phyloP scores from a whole-genome alignment of 495 filamentous ascomycete genomes.

The Immersiella caudata region DNA sequence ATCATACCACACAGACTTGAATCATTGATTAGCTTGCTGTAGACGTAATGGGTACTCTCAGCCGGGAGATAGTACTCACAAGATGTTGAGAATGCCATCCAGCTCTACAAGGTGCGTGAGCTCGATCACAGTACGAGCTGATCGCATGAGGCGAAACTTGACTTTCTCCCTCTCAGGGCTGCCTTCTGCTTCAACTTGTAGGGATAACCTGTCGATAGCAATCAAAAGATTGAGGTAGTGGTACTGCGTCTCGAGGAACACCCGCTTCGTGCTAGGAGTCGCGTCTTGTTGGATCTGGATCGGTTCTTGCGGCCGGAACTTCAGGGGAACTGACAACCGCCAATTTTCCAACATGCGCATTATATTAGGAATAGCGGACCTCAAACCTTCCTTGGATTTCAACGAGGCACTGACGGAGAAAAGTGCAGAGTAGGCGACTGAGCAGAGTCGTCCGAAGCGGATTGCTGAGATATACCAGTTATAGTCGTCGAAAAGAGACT shows the following conservation, averaged over 20 bases:
- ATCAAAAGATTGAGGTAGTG: neutral
- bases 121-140: neutral
- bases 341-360: neutral
- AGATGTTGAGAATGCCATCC: neutral
- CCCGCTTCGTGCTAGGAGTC: neutral
- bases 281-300: neutral
- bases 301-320: neutral
- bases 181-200: neutral
- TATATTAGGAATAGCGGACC: neutral
- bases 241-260: slow-evolving; percentile 1
- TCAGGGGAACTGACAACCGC: neutral
- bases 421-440: neutral
- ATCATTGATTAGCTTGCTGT: neutral
- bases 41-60: too few relatives aligned
- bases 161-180: neutral
- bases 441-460: neutral
- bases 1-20: neutral
- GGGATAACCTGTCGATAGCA: neutral
- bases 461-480: slow-evolving; percentile 2
- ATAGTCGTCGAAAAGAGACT: neutral
- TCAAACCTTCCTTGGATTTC: neutral
- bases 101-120: neutral
- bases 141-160: neutral
- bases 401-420: neutral
- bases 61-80: neutral